phyloP scores from a whole-genome alignment of 495 filamentous ascomycete species.

The Cryomyces minteri region DNA sequence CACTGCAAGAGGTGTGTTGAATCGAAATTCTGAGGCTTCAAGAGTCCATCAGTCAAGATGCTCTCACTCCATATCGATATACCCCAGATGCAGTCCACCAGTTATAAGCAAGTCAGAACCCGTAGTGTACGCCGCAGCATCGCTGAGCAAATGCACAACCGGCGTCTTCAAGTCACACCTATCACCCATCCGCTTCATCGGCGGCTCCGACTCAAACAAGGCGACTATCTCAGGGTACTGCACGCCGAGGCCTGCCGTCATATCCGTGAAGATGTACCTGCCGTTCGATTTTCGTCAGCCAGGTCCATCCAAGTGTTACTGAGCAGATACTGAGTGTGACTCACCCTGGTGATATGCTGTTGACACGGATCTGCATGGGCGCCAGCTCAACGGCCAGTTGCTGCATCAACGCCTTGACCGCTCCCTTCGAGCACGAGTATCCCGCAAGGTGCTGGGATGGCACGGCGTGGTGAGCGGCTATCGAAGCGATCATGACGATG shows the following conservation, averaged over 20 bases:
- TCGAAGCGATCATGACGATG: conserved; percentile 10
- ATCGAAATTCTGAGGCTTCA: too few relatives aligned
- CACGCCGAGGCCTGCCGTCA: not conserved
- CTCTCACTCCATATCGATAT: too few relatives aligned
- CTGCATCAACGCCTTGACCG: not conserved
- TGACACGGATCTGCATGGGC: conserved; percentile 6
- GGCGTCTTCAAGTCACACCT: not conserved
- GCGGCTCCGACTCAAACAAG: not conserved
- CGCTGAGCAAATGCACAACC: not conserved
- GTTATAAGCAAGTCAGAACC: not conserved
- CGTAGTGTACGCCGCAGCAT: not conserved
- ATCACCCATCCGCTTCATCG: conserved; percentile 1
- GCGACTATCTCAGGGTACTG: not conserved
- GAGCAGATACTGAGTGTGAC: not conserved
- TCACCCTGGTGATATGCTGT: conserved; percentile 9
- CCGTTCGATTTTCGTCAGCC: not conserved
- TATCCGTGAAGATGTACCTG: conserved; percentile 1
- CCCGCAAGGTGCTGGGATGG: conserved; percentile 2
- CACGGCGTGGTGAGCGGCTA: conserved; percentile 7
- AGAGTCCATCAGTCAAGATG: too few relatives aligned
- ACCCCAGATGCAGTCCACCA: conserved; percentile 1
- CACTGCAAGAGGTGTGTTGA: too few relatives aligned
- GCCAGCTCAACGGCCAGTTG: conserved; percentile 7
- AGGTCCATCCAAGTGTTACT: not conserved
- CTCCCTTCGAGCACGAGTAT: conserved; percentile 3